Percentiles rank a stretch among this genome's conserved stretches.
phyloP scores from a whole-genome alignment of 768 basidiomycete genomes.

The Boletus sp. region DNA sequence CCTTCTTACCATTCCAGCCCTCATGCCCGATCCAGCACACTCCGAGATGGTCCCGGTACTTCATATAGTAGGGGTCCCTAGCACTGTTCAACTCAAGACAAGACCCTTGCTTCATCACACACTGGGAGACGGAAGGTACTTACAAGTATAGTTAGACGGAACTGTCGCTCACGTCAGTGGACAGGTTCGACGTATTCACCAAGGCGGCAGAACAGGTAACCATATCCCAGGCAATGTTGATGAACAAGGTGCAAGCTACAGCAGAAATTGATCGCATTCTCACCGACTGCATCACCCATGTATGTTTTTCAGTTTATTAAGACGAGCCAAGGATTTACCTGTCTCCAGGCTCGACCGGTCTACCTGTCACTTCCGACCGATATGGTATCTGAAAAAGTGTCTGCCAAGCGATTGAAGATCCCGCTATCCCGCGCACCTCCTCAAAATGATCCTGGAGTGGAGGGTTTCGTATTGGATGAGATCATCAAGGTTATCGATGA shows the following conservation, averaged over 20 bases:
- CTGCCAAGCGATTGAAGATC: conserved; percentile 58
- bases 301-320: conserved; percentile 21
- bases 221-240: conserved; percentile 61
- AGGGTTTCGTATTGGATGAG: conserved; percentile 69
- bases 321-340: background rate
- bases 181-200: conserved; percentile 76
- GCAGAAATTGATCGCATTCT: conserved; percentile 79
- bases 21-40: conserved; percentile 46
- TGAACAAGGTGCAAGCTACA: conserved; percentile 51
- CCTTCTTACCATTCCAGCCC: background rate
- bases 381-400: conserved; percentile 66
- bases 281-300: conserved; percentile 60
- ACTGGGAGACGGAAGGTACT: conserved; percentile 74
- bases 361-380: conserved; percentile 89
- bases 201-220: conserved; percentile 77
- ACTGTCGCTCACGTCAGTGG: background rate
- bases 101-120: conserved; percentile 86
- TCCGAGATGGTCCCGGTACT: conserved; percentile 90
- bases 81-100: conserved; percentile 65
- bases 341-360: conserved; percentile 69
- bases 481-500: conserved; percentile 63
- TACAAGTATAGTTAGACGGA: background rate
- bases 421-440: conserved; percentile 52
- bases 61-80: conserved; percentile 84
- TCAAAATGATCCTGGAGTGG: conserved; percentile 54